Evolutionary conservation across 305 asterid genomes (phyloP).

Genomic region (Stenogyne calaminthoides): DNA sequence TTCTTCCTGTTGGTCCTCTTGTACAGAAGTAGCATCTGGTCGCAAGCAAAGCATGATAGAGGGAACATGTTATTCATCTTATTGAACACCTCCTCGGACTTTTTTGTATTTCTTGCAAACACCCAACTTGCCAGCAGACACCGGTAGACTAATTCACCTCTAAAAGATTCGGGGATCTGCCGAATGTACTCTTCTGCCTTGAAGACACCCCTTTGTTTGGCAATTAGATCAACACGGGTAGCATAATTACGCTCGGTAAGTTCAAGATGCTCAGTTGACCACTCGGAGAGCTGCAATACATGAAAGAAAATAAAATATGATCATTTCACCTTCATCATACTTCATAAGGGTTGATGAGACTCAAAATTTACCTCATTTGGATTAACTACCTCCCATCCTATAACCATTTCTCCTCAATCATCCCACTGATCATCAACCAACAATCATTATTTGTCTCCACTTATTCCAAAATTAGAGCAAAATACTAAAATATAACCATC

Average conservation of each 20-base stretch:
- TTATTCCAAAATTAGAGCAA: too few species aligned
- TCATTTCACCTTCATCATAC: too few species aligned
- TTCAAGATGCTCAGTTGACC: constrained; percentile 48
- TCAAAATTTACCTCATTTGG: too few species aligned
- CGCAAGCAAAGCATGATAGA: constrained; percentile 56
- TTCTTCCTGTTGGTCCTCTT: constrained; percentile 58
- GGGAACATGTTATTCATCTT: constrained; percentile 68
- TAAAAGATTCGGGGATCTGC: constrained; percentile 58
- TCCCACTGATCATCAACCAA: too few species aligned
- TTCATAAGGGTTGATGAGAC: too few species aligned
- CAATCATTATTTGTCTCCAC: too few species aligned
- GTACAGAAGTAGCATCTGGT: constrained; percentile 76
- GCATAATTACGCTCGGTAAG: constrained; percentile 54
- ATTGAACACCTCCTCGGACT: constrained; percentile 65
- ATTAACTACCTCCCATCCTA: too few species aligned
- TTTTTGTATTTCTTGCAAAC: constrained; percentile 35
- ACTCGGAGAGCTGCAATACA: constrained; percentile 60
- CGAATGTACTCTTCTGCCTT: constrained; percentile 64
- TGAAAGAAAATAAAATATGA: not conserved
- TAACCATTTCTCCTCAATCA: too few species aligned
- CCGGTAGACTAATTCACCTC: constrained; percentile 56
- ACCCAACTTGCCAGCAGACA: constrained; percentile 63
- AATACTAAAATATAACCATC: too few species aligned
- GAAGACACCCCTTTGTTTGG: constrained; percentile 56
- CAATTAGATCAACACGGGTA: constrained; percentile 62